Conservation (phyloP, 2,329 filamentous ascomycete genomes). For the Colletotrichum scovillei region DNA sequence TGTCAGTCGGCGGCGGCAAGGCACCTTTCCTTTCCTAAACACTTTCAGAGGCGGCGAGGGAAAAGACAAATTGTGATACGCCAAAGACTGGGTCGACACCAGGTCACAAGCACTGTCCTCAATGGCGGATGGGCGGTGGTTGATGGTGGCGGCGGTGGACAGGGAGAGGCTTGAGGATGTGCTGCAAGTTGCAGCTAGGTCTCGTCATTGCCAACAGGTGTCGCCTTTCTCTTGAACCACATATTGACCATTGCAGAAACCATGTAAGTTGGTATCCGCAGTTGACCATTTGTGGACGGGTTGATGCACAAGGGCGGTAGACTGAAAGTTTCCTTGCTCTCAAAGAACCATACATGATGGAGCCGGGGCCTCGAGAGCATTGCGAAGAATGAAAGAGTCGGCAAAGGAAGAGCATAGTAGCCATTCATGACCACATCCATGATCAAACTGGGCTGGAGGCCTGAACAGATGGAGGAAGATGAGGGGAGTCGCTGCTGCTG, state of each 20-base stretch:
- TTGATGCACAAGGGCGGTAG: not conserved
- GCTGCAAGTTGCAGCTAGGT: not conserved
- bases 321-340: not conserved
- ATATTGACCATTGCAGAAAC: not conserved
- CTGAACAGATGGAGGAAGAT: not conserved
- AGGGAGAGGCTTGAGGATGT: not conserved
- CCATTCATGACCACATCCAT: not conserved
- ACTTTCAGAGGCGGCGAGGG: not conserved
- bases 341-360: not conserved
- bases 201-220: not conserved
- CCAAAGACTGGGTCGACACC: conserved; percentile 5
- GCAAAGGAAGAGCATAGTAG: not conserved
- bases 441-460: not conserved
- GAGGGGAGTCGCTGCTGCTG: not conserved
- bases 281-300: not conserved
- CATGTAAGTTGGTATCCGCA: conserved; percentile 3
- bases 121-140: conserved; percentile 1
- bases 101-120: conserved; percentile 27
- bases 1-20: conserved; percentile 23
- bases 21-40: conserved; percentile 6
- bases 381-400: not conserved
- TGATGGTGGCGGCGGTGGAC: not conserved
- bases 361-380: not conserved
- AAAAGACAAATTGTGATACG: conserved; percentile 19
- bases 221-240: not conserved